Base-by-base conservation (phyloP, 495 filamentous ascomycete genomes). In the Astrothelium macrocarpum region DNA sequence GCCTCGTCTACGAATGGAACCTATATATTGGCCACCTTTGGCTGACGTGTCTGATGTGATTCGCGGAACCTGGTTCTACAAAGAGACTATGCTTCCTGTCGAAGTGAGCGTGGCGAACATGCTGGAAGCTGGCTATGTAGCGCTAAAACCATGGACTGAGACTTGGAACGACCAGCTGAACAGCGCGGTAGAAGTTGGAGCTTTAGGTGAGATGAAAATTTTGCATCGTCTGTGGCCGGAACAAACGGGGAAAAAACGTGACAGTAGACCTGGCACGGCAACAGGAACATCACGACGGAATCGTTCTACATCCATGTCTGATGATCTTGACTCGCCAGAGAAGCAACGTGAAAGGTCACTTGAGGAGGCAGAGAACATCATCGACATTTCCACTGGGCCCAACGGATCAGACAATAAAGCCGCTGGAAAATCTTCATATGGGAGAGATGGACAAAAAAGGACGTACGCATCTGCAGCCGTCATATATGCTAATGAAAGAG, bases 21-120 rank as follows among this genome's bases (percentile, higher is more conserved):
- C 94, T 0, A 97, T 97, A 45, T 98, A 98, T 69, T 98, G 94
- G 94, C 91, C 86, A 36, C 93, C 94, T n/a, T 81, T 97, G 25
- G 89, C 95, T 66, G 94, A 98, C 70, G 82, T 96, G 18, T 87
- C 90, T 10, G 78, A 80, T 11, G 92, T 97, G 9, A 76, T 89
- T 70, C 83, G 94, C 45, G 91, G 89, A 0, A 97, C 94, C 0
- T 98, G 94, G 94, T 97, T 98, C 71, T 97, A 97, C 73, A 87
- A 86, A 71, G 91, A 96, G 70, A 91, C 90, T 2, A 95, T 97
- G 90, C 76, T 87, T 31, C 94, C 94, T 1, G 85, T 98, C 10
- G 90, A 96, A 68, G 82, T 89, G 2, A 80, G 84, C n/a, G 86
- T 96, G 42, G 92, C 94, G 32, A 97, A 97, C 71, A 89, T 90